A percentile compares a stretch with the other conserved stretches of the same genome.
phyloP scores from a whole-genome alignment of 306 rosid species.

The Ceratonia siliqua region DNA sequence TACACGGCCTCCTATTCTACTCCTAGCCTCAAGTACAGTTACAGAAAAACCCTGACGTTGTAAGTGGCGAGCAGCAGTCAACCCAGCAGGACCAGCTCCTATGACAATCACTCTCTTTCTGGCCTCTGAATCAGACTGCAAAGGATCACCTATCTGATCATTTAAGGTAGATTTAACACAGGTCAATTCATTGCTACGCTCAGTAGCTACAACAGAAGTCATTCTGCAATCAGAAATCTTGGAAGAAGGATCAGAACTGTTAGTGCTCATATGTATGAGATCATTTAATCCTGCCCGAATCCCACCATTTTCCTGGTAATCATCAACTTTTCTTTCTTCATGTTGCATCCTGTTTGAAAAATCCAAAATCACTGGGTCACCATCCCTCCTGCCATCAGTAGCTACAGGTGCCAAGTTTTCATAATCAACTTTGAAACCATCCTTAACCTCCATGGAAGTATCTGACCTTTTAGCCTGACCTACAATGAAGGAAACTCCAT shows the following conservation, averaged over 20 bases:
- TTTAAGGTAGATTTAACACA: constrained; percentile 38
- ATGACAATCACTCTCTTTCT: constrained; percentile 76
- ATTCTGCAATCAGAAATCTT: constrained; percentile 43
- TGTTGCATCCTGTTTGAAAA: constrained; percentile 38
- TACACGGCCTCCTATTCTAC: constrained; percentile 94
- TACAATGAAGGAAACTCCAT: constrained; percentile 83
- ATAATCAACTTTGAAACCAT: constrained; percentile 34
- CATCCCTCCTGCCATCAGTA: constrained; percentile 38
- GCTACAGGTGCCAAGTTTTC: constrained; percentile 45
- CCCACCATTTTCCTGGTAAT: constrained; percentile 41
- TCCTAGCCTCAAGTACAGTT: constrained; percentile 87
- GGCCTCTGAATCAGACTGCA: constrained; percentile 48
- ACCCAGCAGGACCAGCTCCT: constrained; percentile 99
- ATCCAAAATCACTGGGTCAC: constrained; percentile 29
- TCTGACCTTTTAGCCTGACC: constrained; percentile 67
- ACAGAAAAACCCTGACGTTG: constrained; percentile 90
- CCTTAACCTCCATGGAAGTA: constrained; percentile 44
- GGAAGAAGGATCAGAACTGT: constrained; percentile 44
- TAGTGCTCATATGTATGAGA: constrained; percentile 33
- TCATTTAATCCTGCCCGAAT: constrained; percentile 39
- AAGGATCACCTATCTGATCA: constrained; percentile 42
- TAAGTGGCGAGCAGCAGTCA: constrained; percentile 97
- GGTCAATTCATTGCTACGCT: constrained; percentile 41
- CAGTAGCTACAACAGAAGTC: constrained; percentile 44
- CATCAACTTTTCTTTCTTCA: constrained; percentile 44